phyloP scores from a whole-genome alignment of 176 grass and related monocot species.

The Cocos nucifera region DNA sequence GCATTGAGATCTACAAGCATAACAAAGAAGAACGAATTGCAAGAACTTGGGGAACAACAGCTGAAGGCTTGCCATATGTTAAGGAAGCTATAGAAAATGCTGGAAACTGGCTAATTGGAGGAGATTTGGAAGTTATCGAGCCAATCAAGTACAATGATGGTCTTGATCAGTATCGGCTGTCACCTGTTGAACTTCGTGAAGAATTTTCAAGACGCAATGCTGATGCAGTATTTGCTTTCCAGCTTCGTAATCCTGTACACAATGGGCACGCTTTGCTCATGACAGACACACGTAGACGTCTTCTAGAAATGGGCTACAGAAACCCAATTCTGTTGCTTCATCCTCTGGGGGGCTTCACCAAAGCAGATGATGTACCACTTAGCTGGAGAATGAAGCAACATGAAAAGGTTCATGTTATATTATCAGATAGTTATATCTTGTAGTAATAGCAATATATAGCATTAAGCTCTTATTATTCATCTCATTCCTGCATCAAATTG shows the following conservation, averaged over 20 bases:
- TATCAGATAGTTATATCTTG: neutral
- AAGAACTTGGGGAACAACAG: conserved; percentile 90
- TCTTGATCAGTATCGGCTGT: conserved; percentile 86
- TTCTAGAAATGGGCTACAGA: conserved; percentile 90
- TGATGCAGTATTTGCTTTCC: conserved; percentile 96
- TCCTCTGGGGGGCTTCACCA: conserved; percentile 92
- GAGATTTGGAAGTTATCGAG: conserved; percentile 93
- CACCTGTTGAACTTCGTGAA: conserved; percentile 76
- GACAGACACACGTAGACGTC: conserved; percentile 75
- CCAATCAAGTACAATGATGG: conserved; percentile 97
- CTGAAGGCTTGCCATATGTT: conserved; percentile 68
- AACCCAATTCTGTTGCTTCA: conserved; percentile 93
- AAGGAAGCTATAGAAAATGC: conserved; percentile 76
- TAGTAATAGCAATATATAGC: neutral
- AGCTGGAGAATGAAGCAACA: conserved; percentile 97
- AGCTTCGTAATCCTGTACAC: conserved; percentile 96
- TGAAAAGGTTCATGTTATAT: conserved; percentile 57
- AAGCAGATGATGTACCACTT: conserved; percentile 92
- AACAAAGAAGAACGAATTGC: conserved; percentile 99
- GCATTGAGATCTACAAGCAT: conserved; percentile 98
- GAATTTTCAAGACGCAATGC: conserved; percentile 86
- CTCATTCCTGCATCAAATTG: too few relatives aligned
- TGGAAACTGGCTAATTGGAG: conserved; percentile 95
- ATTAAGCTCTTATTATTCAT: too few relatives aligned
- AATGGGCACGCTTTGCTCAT: conserved; percentile 96